Conservation (phyloP, 805 yeast species). For the Kodamaea lidongshanica region DNA sequence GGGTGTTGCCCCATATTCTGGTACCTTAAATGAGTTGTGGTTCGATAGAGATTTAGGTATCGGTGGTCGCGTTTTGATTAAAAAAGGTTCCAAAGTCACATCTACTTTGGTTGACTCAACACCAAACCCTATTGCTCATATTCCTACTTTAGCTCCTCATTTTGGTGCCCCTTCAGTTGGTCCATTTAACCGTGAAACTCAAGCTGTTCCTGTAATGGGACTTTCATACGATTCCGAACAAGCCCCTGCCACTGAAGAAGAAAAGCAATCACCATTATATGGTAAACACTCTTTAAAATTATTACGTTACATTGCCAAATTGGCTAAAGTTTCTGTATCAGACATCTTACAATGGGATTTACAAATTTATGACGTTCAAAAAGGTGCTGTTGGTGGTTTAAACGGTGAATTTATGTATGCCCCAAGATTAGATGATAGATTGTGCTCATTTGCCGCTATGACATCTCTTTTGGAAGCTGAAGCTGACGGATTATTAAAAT, state of each 20-base stretch:
- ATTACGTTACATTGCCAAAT: constrained; percentile 60
- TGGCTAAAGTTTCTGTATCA: constrained; percentile 52
- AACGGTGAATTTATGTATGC: constrained; percentile 70
- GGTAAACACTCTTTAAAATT: constrained; percentile 65
- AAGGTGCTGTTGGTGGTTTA: constrained; percentile 72
- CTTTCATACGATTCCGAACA: constrained; percentile 36
- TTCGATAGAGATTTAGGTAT: constrained; percentile 83
- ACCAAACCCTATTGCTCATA: constrained; percentile 68
- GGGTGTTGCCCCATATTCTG: constrained; percentile 83
- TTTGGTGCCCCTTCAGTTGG: constrained; percentile 65
- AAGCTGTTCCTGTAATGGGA: constrained; percentile 74
- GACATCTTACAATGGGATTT: constrained; percentile 68
- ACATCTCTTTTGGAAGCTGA: constrained; percentile 46
- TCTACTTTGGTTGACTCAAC: constrained; percentile 49
- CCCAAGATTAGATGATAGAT: constrained; percentile 81
- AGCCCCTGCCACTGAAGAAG: constrained; percentile 50
- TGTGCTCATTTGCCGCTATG: constrained; percentile 72
- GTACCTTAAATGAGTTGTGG: constrained; percentile 61
- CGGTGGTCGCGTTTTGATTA: constrained; percentile 69
- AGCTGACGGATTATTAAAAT: constrained; percentile 15
- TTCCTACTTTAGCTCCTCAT: constrained; percentile 84
- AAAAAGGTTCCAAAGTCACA: constrained; percentile 29
- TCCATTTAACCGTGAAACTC: constrained; percentile 72
- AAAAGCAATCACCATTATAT: constrained; percentile 55
- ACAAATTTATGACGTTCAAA: constrained; percentile 76